These are phyloP conservation scores for Picea abies DNA, from an alignment of 83 land plant genomes.

Conservation along the genomic window DNA sequence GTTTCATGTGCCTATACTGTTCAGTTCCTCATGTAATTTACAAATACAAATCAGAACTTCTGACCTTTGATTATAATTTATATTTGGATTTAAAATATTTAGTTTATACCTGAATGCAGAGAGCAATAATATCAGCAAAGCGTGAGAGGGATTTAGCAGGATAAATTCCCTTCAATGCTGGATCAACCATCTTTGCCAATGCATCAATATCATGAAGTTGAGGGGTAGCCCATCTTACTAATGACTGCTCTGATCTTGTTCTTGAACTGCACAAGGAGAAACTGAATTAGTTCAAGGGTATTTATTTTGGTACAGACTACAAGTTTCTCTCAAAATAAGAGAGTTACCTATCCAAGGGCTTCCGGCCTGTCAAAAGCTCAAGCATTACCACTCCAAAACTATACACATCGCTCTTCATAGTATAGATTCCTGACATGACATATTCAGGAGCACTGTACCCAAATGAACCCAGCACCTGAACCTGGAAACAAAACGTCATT, in stretches of 20 bases:
- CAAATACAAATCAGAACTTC: too few relatives aligned
- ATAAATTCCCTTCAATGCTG: constrained; percentile 60
- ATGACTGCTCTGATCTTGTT: constrained; percentile 61
- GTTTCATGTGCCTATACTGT: too few relatives aligned
- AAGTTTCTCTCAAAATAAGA: not conserved
- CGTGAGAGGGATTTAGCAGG: constrained; percentile 74
- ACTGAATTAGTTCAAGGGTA: not conserved
- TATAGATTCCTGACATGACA: constrained; percentile 1
- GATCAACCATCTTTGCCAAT: constrained; percentile 67
- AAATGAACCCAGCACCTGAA: not conserved
- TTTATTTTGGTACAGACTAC: not conserved
- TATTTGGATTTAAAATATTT: too few relatives aligned
- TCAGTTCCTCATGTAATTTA: too few relatives aligned
- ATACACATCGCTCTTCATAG: not conserved
- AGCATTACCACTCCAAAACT: constrained; percentile 1
- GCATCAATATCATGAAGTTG: constrained; percentile 83
- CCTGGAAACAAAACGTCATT: not conserved
- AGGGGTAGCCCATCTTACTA: constrained; percentile 78
- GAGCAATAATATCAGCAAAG: constrained; percentile 74
- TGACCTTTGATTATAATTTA: too few relatives aligned
- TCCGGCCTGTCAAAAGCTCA: constrained; percentile 5
- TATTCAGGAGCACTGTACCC: constrained; percentile 10
- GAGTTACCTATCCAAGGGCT: constrained; percentile 8
- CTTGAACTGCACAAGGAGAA: constrained; percentile 42
- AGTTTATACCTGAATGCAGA: constrained; percentile 62